These are phyloP conservation scores for Zymoseptoria ardabiliae DNA, from an alignment of 2,329 filamentous ascomycete species.

Conservation along the genomic window DNA sequence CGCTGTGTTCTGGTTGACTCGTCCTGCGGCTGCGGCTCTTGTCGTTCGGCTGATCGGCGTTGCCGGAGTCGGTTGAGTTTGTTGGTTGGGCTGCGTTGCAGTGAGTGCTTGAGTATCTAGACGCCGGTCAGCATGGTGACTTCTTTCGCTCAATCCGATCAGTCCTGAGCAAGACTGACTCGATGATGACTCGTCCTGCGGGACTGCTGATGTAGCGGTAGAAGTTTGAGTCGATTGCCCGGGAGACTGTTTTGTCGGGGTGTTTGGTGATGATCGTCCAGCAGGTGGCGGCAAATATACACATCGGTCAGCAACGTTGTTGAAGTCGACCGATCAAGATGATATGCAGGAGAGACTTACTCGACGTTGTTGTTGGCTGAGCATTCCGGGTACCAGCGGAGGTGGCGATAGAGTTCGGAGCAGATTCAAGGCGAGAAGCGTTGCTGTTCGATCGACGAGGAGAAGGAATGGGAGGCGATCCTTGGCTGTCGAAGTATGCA, in stretches of 20 bases:
- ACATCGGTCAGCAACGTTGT: neutral
- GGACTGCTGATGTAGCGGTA: too few relatives aligned
- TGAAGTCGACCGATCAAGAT: neutral
- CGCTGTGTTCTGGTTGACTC: too few relatives aligned
- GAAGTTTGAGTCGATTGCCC: too few relatives aligned
- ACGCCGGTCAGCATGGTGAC: neutral
- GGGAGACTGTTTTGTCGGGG: neutral
- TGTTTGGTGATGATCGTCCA: neutral
- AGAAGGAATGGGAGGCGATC: neutral
- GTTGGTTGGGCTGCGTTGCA: neutral
- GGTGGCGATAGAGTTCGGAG: neutral
- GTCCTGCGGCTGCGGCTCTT: neutral
- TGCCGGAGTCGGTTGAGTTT: neutral
- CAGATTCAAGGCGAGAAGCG: neutral
- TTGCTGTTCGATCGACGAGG: neutral
- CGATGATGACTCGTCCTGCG: too few relatives aligned
- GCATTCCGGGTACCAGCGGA: neutral
- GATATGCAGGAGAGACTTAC: neutral
- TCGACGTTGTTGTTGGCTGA: neutral
- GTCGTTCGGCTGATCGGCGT: neutral
- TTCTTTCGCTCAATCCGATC: too few relatives aligned
- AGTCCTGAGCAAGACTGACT: too few relatives aligned
- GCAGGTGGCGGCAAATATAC: neutral
- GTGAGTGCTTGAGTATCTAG: neutral
- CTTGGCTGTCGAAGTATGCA: too few relatives aligned